Evolutionary conservation across 345 rosid genomes (phyloP), one percentile per base, ranked within the genome.

Genomic region (Mallotus nudiflorus): DNA sequence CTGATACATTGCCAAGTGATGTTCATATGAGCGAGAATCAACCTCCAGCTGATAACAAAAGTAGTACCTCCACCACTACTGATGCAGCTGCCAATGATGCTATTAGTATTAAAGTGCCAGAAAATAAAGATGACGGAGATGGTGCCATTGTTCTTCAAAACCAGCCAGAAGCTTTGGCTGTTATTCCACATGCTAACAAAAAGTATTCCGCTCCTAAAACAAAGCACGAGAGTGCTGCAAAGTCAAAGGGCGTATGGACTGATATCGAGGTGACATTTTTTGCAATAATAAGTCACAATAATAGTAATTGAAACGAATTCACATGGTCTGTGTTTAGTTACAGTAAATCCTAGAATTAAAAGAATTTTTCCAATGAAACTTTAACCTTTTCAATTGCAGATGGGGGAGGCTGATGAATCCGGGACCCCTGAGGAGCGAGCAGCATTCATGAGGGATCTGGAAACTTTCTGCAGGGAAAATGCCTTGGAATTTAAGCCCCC

Each of bases 401-500:
- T 73, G 81, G 87, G 75, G 58, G 87, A 68, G 49, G 71, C 55
- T 54, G 87, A 81, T 78, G 95, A 83, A 46, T 79, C 83, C 0
- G 96, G 98, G 69, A 86, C 93, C 20, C 86, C 73, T 25, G 92
- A 86, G 77, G 96, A 91, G 66, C 84, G 81, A 77, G 77, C 72
- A 29, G 78, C 75, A 54, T 93, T 93, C 79, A 80, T 87, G 85
- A 89, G 78, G 65, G 97, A 93, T 76, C 78, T 93, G 76, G 91
- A 87, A 65, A 70, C 65, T 69, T 87, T 93, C 80, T 66, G 85
- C 68, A 85, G 72, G 79, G 88, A 85, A 70, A 77, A 73, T 59
- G 60, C 62, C 63, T 70, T 89, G 78, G 98, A 93, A 48, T 93
- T 85, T 76, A 89, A 93, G 70, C 77, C 91, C 48, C 97, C 89